Evolutionary conservation across 1,139 yeast genomes (phyloP).

Genomic region (Pichia sp.): DNA sequence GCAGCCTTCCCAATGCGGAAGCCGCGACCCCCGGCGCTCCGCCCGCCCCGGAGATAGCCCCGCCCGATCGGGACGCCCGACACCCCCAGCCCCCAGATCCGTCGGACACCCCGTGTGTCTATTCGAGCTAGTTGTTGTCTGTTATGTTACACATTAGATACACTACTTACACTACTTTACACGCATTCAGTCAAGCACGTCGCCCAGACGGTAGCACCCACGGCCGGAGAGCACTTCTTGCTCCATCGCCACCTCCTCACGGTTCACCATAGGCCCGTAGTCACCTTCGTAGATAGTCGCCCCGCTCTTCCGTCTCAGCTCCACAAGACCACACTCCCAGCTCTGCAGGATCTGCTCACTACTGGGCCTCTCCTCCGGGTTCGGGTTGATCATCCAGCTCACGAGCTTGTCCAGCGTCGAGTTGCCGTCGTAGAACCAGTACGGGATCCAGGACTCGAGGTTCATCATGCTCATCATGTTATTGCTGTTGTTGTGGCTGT

Average conservation of each 20-base stretch:
- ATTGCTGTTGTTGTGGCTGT: background rate
- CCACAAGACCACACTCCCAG: slow-evolving; percentile 77
- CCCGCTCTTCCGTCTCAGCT: slow-evolving; percentile 83
- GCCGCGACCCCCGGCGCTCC: too few species aligned
- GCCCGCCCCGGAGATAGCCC: too few species aligned
- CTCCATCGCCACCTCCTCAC: slow-evolving; percentile 41
- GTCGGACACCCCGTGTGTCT: too few species aligned
- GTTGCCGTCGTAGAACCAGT: slow-evolving; percentile 72
- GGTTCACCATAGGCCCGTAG: slow-evolving; percentile 61
- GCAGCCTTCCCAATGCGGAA: too few species aligned
- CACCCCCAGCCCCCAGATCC: too few species aligned
- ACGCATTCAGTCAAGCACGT: slow-evolving; percentile 15
- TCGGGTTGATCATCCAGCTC: slow-evolving; percentile 86
- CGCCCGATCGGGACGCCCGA: too few species aligned
- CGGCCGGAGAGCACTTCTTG: slow-evolving; percentile 4
- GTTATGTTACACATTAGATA: too few species aligned
- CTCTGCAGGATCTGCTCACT: slow-evolving; percentile 66
- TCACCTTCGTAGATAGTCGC: slow-evolving; percentile 97
- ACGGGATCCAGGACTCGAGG: slow-evolving; percentile 69
- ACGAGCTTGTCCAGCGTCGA: slow-evolving; percentile 78
- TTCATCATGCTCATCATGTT: slow-evolving; percentile 1
- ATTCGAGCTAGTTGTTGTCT: too few species aligned
- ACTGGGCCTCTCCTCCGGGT: slow-evolving; percentile 79
- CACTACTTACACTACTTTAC: background rate
- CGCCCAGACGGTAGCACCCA: slow-evolving; percentile 8